phyloP scores from a whole-genome alignment of 192 early-diverging fungal species.

The Helicostylum pulchrum region DNA sequence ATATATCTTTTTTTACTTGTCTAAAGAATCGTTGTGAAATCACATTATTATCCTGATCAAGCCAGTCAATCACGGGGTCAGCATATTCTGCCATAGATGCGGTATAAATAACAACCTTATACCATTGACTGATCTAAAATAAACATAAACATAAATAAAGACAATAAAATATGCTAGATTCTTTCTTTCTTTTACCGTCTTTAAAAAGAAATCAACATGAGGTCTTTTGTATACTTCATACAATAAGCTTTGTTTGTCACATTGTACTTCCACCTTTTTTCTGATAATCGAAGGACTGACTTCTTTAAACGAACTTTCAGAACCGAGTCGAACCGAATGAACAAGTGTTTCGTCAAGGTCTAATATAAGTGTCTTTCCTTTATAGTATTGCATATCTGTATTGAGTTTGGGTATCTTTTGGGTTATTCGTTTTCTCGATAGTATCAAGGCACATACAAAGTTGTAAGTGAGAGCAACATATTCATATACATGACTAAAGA shows the following conservation, averaged over 20 bases:
- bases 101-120: constrained; percentile 87
- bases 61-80: constrained; percentile 90
- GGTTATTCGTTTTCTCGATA: background rate
- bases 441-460: constrained; percentile 14
- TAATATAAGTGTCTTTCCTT: constrained; percentile 63
- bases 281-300: constrained; percentile 48
- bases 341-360: constrained; percentile 85
- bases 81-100: constrained; percentile 91
- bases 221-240: constrained; percentile 93
- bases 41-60: constrained; percentile 68
- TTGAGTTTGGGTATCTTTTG: constrained; percentile 1
- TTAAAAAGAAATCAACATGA: constrained; percentile 80
- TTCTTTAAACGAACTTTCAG: constrained; percentile 35
- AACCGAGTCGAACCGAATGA: constrained; percentile 60
- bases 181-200: constrained; percentile 57
- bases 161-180: background rate
- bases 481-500: background rate
- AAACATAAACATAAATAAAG: constrained; percentile 2
- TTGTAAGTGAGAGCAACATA: background rate
- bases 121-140: constrained; percentile 78
- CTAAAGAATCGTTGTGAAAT: constrained; percentile 79
- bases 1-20: constrained; percentile 47
- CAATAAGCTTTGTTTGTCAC: constrained; percentile 75
- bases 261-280: constrained; percentile 80
- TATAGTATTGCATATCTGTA: constrained; percentile 27